Conservation (phyloP, 768 basidiomycete species). For the Termitomyces sp. region DNA sequence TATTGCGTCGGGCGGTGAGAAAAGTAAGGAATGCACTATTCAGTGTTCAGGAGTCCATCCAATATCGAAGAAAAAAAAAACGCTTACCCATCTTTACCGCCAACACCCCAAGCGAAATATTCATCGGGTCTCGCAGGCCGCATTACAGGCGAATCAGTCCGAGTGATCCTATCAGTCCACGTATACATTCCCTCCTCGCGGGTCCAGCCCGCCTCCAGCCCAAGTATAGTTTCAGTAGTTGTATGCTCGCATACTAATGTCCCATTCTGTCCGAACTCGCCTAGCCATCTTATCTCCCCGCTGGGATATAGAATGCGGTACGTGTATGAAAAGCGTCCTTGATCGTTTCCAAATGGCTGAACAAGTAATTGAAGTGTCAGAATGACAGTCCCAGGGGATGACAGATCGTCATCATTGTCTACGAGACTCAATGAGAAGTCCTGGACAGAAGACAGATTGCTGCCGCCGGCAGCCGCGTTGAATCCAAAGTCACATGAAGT, state of each 20-base stretch:
- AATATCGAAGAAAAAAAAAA: background rate
- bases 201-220: slow-evolving; percentile 18
- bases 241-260: slow-evolving; percentile 24
- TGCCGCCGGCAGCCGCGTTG: background rate
- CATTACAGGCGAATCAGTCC: slow-evolving; percentile 7
- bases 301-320: slow-evolving; percentile 41
- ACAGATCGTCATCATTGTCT: background rate
- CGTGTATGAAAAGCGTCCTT: slow-evolving; percentile 32
- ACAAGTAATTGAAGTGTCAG: slow-evolving; percentile 13
- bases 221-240: slow-evolving; percentile 13
- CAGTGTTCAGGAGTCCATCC: slow-evolving; percentile 5
- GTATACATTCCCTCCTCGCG: background rate
- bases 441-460: background rate
- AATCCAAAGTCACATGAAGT: slow-evolving; percentile 25
- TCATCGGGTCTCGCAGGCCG: slow-evolving; percentile 15
- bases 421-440: background rate
- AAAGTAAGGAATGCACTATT: slow-evolving; percentile 22
- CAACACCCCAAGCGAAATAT: slow-evolving; percentile 18
- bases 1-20: slow-evolving; percentile 21
- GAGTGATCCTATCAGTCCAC: background rate
- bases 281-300: slow-evolving; percentile 42
- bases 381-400: background rate
- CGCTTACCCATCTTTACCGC: slow-evolving; percentile 16
- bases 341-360: background rate
- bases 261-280: slow-evolving; percentile 38